Evolutionary conservation across 306 rosid genomes (phyloP).

Genomic region (Purshia tridentata): DNA sequence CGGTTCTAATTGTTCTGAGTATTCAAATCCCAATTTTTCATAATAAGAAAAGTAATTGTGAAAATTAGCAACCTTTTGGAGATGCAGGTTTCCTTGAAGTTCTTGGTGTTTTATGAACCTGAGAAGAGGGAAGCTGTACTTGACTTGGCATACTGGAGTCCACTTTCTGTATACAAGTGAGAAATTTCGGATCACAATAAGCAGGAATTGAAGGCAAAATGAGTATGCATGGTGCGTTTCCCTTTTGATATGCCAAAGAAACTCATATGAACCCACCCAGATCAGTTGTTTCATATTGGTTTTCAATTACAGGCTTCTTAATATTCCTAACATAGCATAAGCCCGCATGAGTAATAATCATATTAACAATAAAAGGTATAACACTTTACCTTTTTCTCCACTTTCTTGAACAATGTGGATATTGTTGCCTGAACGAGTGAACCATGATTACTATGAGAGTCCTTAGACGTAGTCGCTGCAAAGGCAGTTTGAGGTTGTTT

Average conservation of each 20-base stretch:
- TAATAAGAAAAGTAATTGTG: conserved; percentile 18
- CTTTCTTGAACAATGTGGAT: conserved; percentile 80
- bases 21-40: conserved; percentile 23
- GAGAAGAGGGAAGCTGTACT: conserved; percentile 10
- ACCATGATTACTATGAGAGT: conserved; percentile 33
- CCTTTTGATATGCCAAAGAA: not conserved
- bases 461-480: conserved; percentile 32
- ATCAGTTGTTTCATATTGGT: not conserved
- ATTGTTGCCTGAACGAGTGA: conserved; percentile 78
- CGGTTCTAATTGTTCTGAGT: conserved; percentile 16
- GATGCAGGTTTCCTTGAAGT: conserved; percentile 45
- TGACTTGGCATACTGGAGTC: conserved; percentile 20
- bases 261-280: not conserved
- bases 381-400: conserved; percentile 63
- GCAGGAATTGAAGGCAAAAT: not conserved
- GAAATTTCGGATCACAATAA: conserved; percentile 7
- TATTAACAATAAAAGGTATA: not conserved
- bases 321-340: not conserved
- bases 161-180: conserved; percentile 16
- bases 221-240: not conserved
- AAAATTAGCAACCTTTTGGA: conserved; percentile 53
- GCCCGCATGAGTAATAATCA: not conserved
- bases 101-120: conserved; percentile 37
- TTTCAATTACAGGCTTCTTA: not conserved
- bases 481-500: conserved; percentile 26